Evolutionary conservation across 495 filamentous ascomycete genomes (phyloP), one percentile per base, ranked within the genome.

Genomic region (Patellaria atrata): DNA sequence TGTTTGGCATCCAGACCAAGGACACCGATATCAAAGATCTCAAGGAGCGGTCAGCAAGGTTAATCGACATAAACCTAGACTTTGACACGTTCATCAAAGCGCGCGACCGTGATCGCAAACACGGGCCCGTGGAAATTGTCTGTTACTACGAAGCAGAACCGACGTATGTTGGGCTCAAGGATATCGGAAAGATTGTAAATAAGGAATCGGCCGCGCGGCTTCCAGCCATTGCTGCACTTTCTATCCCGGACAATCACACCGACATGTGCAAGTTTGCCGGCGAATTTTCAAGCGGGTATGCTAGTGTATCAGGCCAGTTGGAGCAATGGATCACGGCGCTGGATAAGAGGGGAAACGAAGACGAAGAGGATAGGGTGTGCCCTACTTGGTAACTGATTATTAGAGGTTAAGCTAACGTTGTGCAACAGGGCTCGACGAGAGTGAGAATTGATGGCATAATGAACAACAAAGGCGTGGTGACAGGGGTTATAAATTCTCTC

Each of bases 181-280:
- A 38, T n/a, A 38, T 38, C 22, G 25, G 25, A n/a, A 38, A 19
- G 5, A 31, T 30, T 11, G 25, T 30, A n/a, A 26, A 26, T 30
- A 38, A 38, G 25, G 35, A 38, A 21, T 38, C 25, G 23, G 26
- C 35, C 22, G 19, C 26, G 18, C n/a, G n/a, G n/a, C 35, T 38
- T 26, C 35, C 35, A 7, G 35, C 26, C 12, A 38, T 38, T 20
- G 16, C 18, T 22, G 26, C 35, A 21, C 26, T 22, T 17, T 30
- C 35, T 14, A 38, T 38, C 35, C 25, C 30, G 22, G 35, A 9
- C 4, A 38, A 38, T 28, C 35, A 38, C 27, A 28, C 31, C 18
- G 16, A 30, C 27, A 38, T 38, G 35, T 38, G 35, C 27, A 38
- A 38, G 35, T 38, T 38, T 14, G 27, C 30, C 16, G 35, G 31